Percentiles rank a stretch among this genome's conserved stretches.
These are phyloP conservation scores for Pyricularia sp. DNA, from an alignment of 2,329 filamentous ascomycete genomes.

Conservation along the genomic window DNA sequence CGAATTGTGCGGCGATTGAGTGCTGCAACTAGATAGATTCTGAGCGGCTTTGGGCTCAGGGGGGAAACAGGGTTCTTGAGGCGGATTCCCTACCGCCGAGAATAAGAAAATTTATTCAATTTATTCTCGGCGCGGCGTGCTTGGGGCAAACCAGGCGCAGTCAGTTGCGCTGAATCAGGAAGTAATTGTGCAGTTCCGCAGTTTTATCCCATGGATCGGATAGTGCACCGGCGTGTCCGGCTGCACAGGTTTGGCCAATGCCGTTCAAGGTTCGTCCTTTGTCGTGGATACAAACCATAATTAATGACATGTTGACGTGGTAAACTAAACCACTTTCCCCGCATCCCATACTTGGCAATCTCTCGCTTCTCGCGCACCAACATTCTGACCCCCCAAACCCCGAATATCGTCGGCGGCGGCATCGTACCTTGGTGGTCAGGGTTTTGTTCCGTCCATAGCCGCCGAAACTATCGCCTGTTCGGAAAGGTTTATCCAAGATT, in stretches of 20 bases:
- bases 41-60: too few species aligned
- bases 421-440: neutral
- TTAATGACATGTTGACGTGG: neutral
- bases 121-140: neutral
- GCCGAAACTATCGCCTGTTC: neutral
- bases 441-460: neutral
- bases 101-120: too few species aligned
- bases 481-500: neutral
- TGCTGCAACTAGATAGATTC: too few species aligned
- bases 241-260: neutral
- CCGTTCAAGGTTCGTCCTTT: neutral
- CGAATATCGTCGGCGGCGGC: neutral
- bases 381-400: neutral
- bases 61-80: too few species aligned
- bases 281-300: neutral
- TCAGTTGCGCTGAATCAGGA: neutral
- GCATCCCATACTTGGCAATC: neutral
- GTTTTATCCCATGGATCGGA: neutral
- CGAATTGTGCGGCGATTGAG: too few species aligned
- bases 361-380: neutral
- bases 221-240: neutral
- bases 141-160: too few species aligned
- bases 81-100: neutral
- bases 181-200: neutral
- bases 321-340: neutral